Base-by-base conservation (phyloP, 164 flowering plant genomes). In the Dillenia suffruticosa region DNA sequence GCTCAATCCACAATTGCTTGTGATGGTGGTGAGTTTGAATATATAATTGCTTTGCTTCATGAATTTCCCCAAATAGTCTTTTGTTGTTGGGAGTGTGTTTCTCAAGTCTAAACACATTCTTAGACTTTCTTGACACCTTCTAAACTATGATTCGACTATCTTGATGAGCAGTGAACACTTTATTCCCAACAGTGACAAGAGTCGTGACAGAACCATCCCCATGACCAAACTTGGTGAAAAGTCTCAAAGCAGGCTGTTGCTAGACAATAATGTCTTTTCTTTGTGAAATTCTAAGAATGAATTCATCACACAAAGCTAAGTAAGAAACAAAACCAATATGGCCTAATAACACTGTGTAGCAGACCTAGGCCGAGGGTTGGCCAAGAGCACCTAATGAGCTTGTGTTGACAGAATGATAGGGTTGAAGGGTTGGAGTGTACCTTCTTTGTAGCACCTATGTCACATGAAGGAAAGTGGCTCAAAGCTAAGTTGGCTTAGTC, bases 171-270 rank as follows among this genome's bases (percentile, higher is more conserved):
- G 98, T 87, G 56, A 94, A 91, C 11, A 94, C 95, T 72, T 71
- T 81, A 75, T 77, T 84, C 3, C 97, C 96, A 0, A 77, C 76
- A 0, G 88, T 74, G 0, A 83, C 86, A 8, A 94, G 76, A 15
- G 97, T 93, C 65, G 89, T 94, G 1, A 91, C 96, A 0, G 96
- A 79, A 1, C 98, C 97, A 0, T 88, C 86, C 0, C 98, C 98
- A 13, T 84, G 87, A 2, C 98, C 98, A 43, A 94, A 94, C 62
- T 81, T 87, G 0, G 93, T 78, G 57, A 87, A 94, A n/a, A 61
- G 72, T 52, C 81, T 77, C 12, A 94, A 65, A 73, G 91, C 97
- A 12, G 98, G 98, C 73, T 94, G 95, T 59, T 94, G 98, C 96
- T 97, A 91, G 5, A 89, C 97, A 15, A 89, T 87, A 10, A 94